A percentile compares a stretch with the other conserved stretches of the same genome.
These are phyloP conservation scores for Dendrostoma leiphaemia DNA, from an alignment of 2,329 filamentous ascomycete genomes.

Conservation along the genomic window DNA sequence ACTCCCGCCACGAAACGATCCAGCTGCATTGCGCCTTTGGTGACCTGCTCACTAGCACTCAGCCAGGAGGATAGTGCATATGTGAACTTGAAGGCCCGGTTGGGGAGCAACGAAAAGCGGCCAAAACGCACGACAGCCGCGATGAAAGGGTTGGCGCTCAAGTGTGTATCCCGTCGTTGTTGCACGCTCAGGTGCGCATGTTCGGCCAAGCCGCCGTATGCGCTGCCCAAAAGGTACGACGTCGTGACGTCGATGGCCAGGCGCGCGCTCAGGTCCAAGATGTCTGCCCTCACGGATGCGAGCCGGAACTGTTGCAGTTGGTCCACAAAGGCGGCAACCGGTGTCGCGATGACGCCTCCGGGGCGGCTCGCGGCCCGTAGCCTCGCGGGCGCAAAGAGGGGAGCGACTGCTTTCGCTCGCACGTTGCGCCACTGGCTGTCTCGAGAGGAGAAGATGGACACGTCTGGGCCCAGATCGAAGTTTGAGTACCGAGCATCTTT, in stretches of 20 bases:
- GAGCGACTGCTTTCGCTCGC: conserved; percentile 47
- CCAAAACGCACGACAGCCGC: conserved; percentile 8
- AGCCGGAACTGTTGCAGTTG: background rate
- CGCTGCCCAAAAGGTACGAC: background rate
- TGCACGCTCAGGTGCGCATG: background rate
- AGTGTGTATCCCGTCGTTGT: background rate
- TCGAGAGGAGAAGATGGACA: conserved; percentile 50
- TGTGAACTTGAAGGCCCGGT: conserved; percentile 1
- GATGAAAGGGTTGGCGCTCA: conserved; percentile 6
- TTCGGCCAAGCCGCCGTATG: conserved; percentile 7
- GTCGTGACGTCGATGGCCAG: conserved; percentile 10
- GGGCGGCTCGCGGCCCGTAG: background rate
- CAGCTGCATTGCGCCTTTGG: background rate
- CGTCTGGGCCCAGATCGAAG: conserved; percentile 54
- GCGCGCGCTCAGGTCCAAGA: conserved; percentile 7
- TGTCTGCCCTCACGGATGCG: background rate
- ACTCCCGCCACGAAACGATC: background rate
- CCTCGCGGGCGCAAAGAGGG: conserved; percentile 44
- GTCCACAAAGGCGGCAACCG: background rate
- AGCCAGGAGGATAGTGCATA: background rate
- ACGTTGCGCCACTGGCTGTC: conserved; percentile 38
- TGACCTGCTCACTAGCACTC: background rate
- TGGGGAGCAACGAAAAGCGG: conserved; percentile 12
- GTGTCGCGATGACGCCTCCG: background rate
- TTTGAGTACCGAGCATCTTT: conserved; percentile 53